Conservation (phyloP, 768 basidiomycete species). For the Boletus insuetus region DNA sequence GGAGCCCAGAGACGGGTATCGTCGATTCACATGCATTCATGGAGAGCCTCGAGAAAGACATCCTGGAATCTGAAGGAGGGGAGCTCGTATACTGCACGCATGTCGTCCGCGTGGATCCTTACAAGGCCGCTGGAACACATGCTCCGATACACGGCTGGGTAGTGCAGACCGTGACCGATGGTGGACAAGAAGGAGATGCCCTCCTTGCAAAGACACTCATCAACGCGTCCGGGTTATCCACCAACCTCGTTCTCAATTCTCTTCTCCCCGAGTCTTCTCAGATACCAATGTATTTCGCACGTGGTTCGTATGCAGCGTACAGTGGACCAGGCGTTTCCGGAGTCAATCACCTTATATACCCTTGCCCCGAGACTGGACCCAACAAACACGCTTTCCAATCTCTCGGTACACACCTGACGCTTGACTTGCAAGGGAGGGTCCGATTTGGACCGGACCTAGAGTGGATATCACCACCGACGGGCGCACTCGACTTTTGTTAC, state of each 20-base stretch:
- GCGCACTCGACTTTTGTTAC: conserved; percentile 23
- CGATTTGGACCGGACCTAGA: conserved; percentile 93
- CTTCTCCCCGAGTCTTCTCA: conserved; percentile 54
- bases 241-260: conserved; percentile 67
- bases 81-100: conserved; percentile 75
- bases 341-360: conserved; percentile 83
- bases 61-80: conserved; percentile 64
- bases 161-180: conserved; percentile 70
- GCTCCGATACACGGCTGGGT: conserved; percentile 68
- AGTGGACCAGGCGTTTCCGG: conserved; percentile 68
- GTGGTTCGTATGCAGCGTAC: conserved; percentile 88
- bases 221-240: conserved; percentile 79
- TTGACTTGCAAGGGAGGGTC: conserved; percentile 81
- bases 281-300: conserved; percentile 76
- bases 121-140: conserved; percentile 26
- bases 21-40: conserved; percentile 85
- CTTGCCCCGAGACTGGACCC: conserved; percentile 70
- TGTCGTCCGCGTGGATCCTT: conserved; percentile 83
- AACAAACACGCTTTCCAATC: conserved; percentile 71
- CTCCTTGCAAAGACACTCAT: conserved; percentile 74
- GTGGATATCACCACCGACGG: conserved; percentile 63
- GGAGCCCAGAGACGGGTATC: conserved; percentile 87
- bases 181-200: conserved; percentile 51
- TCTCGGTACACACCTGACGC: conserved; percentile 87
- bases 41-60: conserved; percentile 78